Base-by-base conservation (phyloP, 1,284 basidiomycete species). In the Coriolopsis trogii region DNA sequence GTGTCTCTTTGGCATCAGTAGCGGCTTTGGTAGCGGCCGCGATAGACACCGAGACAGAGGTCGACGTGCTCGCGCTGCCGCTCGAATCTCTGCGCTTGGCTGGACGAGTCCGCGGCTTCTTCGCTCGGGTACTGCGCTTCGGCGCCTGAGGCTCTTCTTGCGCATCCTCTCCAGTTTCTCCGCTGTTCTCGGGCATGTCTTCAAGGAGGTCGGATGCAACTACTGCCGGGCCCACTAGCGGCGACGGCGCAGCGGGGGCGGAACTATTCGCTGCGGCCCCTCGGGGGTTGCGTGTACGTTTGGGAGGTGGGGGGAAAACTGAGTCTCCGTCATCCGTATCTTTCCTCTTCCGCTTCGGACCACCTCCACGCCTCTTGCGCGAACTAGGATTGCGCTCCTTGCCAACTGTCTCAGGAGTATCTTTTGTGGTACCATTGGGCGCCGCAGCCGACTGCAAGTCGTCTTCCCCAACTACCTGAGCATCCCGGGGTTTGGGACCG, bases 291-390 rank as follows among this genome's bases (percentile, higher is more conserved):
- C 85, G 76, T 15, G 82, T 76, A 28, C 85, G 78, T 67, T 87
- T 87, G 6, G 83, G 79, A n/a, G 87, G 87, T 56, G 88, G 87
- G 6, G 83, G 85, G 63, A 87, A 88, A 7, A 81, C 78, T 1
- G 79, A 75, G 56, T 89, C 85, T 6, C 76, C 80, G 41, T 87
- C 84, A 34, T 86, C 85, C 5, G 66, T 67, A 34, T 86, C 85
- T 64, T 73, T 81, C 21, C 84, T 73, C 63, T 79, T 84, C 48
- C 85, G 74, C 63, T 81, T 85, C 12, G 67, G 66, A 41, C 74
- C 75, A 10, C 72, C 75, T 2, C 70, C 72, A 20, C 70, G 64
- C 25, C 70, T 60, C 61, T 71, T 72, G 42, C 68, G 66, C 4
- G 71, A 70, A 51, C 70, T 73, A 2, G 75, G 52, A 28, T 59